Evolutionary conservation across 116 monocot genomes (phyloP).

Genomic region (Posidonia oceanica): DNA sequence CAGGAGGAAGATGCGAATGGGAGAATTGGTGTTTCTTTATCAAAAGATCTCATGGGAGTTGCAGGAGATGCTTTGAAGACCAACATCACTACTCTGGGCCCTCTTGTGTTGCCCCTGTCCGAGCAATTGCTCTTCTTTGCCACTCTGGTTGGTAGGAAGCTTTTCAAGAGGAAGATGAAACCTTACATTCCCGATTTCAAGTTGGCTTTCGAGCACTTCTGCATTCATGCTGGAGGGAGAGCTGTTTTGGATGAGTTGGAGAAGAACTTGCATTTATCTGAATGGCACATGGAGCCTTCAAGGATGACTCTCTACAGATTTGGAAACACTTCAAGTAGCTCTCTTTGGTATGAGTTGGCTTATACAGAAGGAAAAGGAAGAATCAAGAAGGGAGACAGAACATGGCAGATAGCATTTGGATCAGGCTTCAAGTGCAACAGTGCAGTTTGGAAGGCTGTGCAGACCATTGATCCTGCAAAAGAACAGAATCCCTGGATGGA

Average conservation of each 20-base stretch:
- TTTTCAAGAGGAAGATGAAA: constrained; percentile 59
- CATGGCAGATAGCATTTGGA: constrained; percentile 80
- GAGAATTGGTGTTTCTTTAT: constrained; percentile 52
- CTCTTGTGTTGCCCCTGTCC: constrained; percentile 48
- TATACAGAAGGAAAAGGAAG: constrained; percentile 61
- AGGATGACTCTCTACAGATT: constrained; percentile 69
- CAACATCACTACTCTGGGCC: constrained; percentile 58
- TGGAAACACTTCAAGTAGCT: constrained; percentile 74
- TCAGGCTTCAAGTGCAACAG: constrained; percentile 83
- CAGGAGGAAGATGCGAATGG: constrained; percentile 52
- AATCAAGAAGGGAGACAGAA: constrained; percentile 40
- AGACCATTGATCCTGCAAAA: constrained; percentile 35
- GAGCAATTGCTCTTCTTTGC: constrained; percentile 63
- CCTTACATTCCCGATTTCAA: constrained; percentile 75
- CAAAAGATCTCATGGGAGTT: constrained; percentile 55
- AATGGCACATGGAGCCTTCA: constrained; percentile 87
- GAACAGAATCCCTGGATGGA: constrained; percentile 81
- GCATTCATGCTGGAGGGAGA: constrained; percentile 18
- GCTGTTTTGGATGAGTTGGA: constrained; percentile 59
- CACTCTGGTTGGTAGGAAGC: constrained; percentile 47
- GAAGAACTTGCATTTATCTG: constrained; percentile 66
- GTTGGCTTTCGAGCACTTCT: constrained; percentile 59
- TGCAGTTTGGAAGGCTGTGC: constrained; percentile 67
- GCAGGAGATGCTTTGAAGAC: constrained; percentile 23
- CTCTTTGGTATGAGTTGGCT: constrained; percentile 76